Base-by-base conservation (phyloP, 257 asterid genomes). In the Thymus quinquecostatus region DNA sequence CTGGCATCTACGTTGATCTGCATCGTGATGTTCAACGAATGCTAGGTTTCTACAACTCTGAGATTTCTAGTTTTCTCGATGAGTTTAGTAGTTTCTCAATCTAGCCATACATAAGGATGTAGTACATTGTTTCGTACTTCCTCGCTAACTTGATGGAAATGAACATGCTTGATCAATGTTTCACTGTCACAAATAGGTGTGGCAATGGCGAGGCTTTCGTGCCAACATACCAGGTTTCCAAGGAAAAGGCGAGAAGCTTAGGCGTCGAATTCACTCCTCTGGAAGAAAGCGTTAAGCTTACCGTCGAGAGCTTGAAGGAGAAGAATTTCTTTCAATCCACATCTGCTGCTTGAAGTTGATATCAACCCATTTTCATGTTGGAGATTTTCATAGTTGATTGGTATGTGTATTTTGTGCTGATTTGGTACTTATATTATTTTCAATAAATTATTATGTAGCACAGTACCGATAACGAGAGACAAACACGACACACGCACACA, bases 131-230 rank as follows among this genome's bases (percentile, higher is more conserved):
- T 36, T 36, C 40, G 3, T 36, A 36, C 40, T 36, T 36, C 40
- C 40, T 3, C 40, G 40, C 40, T 21, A 21, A 21, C 21, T 21
- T 21, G 21, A 21, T 21, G 21, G 21, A 21, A 21, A 21, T 21
- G 21, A 21, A 21, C 21, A 21, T 21, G 21, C 21, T 21, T 21
- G 21, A 36, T 36, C 5, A 36, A 3, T 36, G 40, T 36, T 36
- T 36, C 40, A 3, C 40, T 21, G 21, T 36, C 40, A 36, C 40
- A 6, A 36, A 36, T 72, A 90, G 97, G 86, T 88, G 93, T 76
- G 96, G 82, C 10, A 96, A 88, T 68, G 89, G 86, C 77, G 71
- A 85, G 68, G 93, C 97, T 54, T 82, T 80, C 29, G 43, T 72
- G 73, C 89, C 88, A 11, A 75, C 58, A 1, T 90, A 82, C 79